Percentiles rank a stretch among this genome's conserved stretches.
Conservation (phyloP, 495 filamentous ascomycete genomes). For the Viridothelium virens region DNA sequence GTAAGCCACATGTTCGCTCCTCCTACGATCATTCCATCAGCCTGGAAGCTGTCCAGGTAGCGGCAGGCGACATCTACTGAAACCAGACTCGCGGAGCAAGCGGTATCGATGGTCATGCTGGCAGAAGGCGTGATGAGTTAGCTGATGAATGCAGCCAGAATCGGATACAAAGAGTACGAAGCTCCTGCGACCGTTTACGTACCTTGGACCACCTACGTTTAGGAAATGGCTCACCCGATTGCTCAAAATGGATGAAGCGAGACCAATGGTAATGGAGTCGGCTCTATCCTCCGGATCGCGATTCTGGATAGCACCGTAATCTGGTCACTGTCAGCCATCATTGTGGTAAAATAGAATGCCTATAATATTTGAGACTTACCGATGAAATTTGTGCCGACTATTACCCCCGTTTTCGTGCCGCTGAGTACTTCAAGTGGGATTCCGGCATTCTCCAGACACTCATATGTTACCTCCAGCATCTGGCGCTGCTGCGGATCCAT, state of each 20-base stretch:
- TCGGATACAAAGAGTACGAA: no score
- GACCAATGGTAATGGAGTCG: neutral
- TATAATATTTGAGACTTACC: neutral
- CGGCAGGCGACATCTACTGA: neutral
- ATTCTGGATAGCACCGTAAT: slow-evolving; percentile 28
- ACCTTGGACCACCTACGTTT: slow-evolving; percentile 42
- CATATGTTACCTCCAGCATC: neutral
- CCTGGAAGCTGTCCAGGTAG: neutral
- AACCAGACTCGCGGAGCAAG: neutral
- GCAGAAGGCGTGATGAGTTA: no score
- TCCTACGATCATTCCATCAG: slow-evolving; percentile 10
- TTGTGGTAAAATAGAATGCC: neutral
- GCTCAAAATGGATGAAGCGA: slow-evolving; percentile 36
- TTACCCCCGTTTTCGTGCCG: neutral
- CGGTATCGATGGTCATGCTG: slow-evolving; percentile 4
- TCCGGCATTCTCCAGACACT: neutral
- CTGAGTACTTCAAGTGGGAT: neutral
- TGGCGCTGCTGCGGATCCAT: slow-evolving; percentile 6
- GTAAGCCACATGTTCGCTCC: slow-evolving; percentile 11
- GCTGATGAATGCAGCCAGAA: neutral
- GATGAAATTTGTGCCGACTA: neutral
- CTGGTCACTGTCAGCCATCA: slow-evolving; percentile 2
- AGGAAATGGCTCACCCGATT: slow-evolving; percentile 47
- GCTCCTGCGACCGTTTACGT: neutral
- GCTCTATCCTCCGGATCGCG: slow-evolving; percentile 28